These are phyloP conservation scores for Naganishia antarctica DNA, from an alignment of 768 basidiomycete species.

Conservation along the genomic window DNA sequence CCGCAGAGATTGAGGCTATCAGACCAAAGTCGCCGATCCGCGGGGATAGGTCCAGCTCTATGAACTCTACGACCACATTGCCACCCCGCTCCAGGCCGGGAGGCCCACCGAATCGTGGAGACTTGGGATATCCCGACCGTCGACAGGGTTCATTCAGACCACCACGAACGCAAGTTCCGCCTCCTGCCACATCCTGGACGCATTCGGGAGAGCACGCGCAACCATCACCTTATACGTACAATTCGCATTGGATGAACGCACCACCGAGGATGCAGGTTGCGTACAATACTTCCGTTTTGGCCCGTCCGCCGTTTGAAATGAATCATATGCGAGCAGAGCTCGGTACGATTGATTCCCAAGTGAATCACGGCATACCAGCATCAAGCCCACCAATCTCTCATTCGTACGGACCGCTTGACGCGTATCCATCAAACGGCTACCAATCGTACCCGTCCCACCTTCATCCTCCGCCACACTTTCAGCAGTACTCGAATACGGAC, in stretches of 20 bases:
- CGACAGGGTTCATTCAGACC: constrained; percentile 49
- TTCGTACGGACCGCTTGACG: background rate
- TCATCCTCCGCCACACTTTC: background rate
- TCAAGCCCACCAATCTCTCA: background rate
- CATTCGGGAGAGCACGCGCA: background rate
- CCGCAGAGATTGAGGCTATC: constrained; percentile 70
- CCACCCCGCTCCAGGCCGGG: constrained; percentile 25
- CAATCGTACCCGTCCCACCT: background rate
- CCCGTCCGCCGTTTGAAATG: background rate
- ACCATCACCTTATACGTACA: constrained; percentile 12
- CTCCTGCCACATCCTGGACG: background rate
- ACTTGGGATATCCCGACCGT: constrained; percentile 26
- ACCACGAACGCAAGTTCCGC: constrained; percentile 34
- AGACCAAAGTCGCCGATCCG: constrained; percentile 71
- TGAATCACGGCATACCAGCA: background rate
- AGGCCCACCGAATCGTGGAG: constrained; percentile 29
- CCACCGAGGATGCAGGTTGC: constrained; percentile 8
- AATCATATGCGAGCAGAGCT: constrained; percentile 6
- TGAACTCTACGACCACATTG: background rate
- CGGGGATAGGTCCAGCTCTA: constrained; percentile 20
- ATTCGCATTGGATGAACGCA: constrained; percentile 18
- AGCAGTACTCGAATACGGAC: background rate
- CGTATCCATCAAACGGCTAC: constrained; percentile 3
- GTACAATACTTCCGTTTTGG: background rate
- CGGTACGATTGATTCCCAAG: background rate